Base-by-base conservation (phyloP, 192 early-diverging fungal genomes). In the Gamsiella multidivaricata region DNA sequence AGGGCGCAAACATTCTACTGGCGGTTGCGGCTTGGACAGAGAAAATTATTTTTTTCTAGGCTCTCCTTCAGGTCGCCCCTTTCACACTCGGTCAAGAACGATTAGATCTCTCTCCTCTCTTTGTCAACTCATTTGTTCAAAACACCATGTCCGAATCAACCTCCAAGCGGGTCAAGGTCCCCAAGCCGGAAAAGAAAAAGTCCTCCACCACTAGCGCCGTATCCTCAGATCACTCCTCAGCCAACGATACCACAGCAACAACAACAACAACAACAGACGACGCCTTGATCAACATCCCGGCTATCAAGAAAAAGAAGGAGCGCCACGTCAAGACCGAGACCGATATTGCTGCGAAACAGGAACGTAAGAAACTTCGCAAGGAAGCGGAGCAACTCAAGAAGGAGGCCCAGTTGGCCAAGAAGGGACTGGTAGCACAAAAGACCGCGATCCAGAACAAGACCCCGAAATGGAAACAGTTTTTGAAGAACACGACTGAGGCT, bases 391-490 rank as follows among this genome's bases (percentile, higher is more conserved):
- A 51, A n/a, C 37, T 42, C 52, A 66, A 66, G 53, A 43, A 46
- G 18, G 58, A 49, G 31, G 61, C 61, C 2, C 32, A 64, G 41
- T 26, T 59, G 56, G 56, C 57, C 45, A 69, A 69, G 39, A 64
- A 64, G 37, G 61, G 61, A 6, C 61, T 52, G 32, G 36, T 50
- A 1, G 26, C 53, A 3, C 23, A 25, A 31, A 61, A 63, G 22
- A 5, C 53, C 31, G 41, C 74, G 14, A 52, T 50, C 7, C 65
- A 61, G 33, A 62, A 63, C 47, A 78, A 78, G 61, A 64, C 65
- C 3, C 65, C 74, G 9, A 78, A 78, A 50, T 78, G 74, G 74
- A 78, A 78, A 23, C 74, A 69, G 31, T 78, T 78, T 41, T 64
- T 78, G 61, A 69, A 68, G 43, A 78, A 68, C 55, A 60, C 72